Evolutionary conservation across 2,329 filamentous ascomycete species (phyloP), one percentile per base, ranked within the genome.

Genomic region (Scedosporium apiospermum): DNA sequence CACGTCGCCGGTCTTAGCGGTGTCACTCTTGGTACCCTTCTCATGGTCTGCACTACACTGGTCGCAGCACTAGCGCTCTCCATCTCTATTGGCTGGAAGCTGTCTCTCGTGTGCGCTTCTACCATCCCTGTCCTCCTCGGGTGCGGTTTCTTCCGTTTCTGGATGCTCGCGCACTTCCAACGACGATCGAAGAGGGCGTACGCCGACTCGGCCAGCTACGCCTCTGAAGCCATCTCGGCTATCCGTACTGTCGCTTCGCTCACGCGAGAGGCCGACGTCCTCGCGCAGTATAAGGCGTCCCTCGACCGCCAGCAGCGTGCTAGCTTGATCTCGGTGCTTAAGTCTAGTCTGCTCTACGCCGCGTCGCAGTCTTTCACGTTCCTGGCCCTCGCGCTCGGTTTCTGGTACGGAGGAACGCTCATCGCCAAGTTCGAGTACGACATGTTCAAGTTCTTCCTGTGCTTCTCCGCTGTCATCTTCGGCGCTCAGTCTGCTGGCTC

Each of bases 201-300:
- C 71, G 83, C 91, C 70, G 78, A 82, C 63, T 93, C 91, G 64
- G 93, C 93, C 6, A 88, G 88, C 63, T 96, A 89, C 71, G 95
- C 95, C 10, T 95, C 93, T 57, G 95, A 99, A 74, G 93, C 93
- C 53, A 96, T 96, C 38, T 93, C 91, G 2, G 90, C 93, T 6
- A 97, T 98, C 67, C 89, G 93, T 60, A 98, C 95, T 2, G 93
- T 98, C 9, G 93, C 93, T 3, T 90, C 91, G 7, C 82, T 99
- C 55, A 96, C 93, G 0, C 85, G 93, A 9, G 95, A 99, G 75
- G 75, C 83, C 0, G 91, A 96, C 69, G 91, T 98, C 3, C 82
- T 91, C 68, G 69, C 75, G 2, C 81, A 87, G 61, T 99, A 96
- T 77, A 87, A 84, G 64, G 72, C 75, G 2, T 85, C 85, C 58